These are phyloP conservation scores for Micractinium conductrix DNA, from an alignment of 139 green algal genomes.

Conservation along the genomic window DNA sequence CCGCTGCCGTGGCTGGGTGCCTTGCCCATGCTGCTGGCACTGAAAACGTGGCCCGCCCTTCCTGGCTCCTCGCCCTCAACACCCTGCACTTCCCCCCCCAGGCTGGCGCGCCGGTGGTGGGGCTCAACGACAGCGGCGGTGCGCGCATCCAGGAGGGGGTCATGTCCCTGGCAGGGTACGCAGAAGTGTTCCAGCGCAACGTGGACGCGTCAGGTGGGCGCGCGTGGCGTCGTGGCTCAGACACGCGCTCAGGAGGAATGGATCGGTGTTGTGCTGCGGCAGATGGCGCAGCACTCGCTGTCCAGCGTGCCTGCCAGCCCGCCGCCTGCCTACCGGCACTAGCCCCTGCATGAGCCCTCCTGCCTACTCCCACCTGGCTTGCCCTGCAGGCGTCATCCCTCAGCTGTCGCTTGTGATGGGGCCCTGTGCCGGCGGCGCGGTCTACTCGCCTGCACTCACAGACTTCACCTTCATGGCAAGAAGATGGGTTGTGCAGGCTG, in stretches of 20 bases:
- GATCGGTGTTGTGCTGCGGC: too few relatives aligned
- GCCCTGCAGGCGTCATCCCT: conserved; percentile 63
- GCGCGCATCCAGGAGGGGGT: conserved; percentile 79
- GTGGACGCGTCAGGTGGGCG: conserved; percentile 65
- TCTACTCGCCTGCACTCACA: conserved; percentile 80
- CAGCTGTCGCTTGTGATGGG: conserved; percentile 75
- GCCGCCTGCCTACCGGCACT: too few relatives aligned
- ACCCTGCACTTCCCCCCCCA: conserved; percentile 12
- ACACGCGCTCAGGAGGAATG: too few relatives aligned
- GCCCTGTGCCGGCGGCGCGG: conserved; percentile 71
- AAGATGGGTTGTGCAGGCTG: too few relatives aligned
- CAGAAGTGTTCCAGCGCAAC: conserved; percentile 69
- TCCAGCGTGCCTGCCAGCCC: too few relatives aligned
- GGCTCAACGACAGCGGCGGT: conserved; percentile 74
- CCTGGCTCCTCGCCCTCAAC: too few relatives aligned
- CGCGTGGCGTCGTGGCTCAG: too few relatives aligned
- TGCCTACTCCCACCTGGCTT: too few relatives aligned
- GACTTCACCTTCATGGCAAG: conserved; percentile 83
- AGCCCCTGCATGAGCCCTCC: too few relatives aligned
- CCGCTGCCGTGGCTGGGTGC: too few relatives aligned
- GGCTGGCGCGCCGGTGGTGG: conserved; percentile 61
- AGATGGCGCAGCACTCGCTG: too few relatives aligned
- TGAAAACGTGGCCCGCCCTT: not conserved
- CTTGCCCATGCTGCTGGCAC: not conserved
- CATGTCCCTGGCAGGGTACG: conserved; percentile 67